Evolutionary conservation across 176 grass and related monocot genomes (phyloP).

Genomic region (Alopecurus myosuroides): DNA sequence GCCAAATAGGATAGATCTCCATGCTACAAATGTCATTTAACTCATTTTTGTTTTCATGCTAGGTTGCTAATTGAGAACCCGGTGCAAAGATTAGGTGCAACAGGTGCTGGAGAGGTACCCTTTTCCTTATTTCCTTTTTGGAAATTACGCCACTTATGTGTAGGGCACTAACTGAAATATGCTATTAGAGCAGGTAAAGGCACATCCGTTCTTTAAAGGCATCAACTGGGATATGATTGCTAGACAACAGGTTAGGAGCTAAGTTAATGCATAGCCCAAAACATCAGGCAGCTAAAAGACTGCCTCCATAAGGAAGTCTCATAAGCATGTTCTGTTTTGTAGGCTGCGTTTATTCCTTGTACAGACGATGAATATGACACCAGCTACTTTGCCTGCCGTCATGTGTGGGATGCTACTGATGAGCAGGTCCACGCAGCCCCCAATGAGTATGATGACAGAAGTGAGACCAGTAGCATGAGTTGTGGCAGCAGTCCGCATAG

Average conservation of each 20-base stretch:
- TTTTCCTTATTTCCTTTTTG: not conserved
- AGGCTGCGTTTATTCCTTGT: constrained; percentile 82
- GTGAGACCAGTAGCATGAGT: constrained; percentile 69
- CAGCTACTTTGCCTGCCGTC: constrained; percentile 87
- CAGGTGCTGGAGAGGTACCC: constrained; percentile 86
- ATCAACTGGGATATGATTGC: constrained; percentile 96
- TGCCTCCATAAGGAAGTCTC: not conserved
- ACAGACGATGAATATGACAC: constrained; percentile 94
- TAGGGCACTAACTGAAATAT: constrained; percentile 41
- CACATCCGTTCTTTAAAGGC: constrained; percentile 84
- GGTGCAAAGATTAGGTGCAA: constrained; percentile 84
- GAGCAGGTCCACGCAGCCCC: constrained; percentile 27
- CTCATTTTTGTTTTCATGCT: not conserved
- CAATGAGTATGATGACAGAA: constrained; percentile 64
- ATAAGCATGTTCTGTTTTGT: not conserved
- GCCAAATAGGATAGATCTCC: not conserved
- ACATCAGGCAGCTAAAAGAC: not conserved
- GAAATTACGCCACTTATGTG: not conserved
- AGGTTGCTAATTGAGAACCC: constrained; percentile 88
- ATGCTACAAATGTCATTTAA: not conserved
- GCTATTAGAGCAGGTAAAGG: constrained; percentile 95
- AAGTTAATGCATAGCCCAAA: not conserved
- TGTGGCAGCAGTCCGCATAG: constrained; percentile 76
- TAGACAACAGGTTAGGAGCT: constrained; percentile 62
- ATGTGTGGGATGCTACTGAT: constrained; percentile 52